Evolutionary conservation across 768 basidiomycete genomes (phyloP).

Genomic region (Rhizopogon vinicolor): DNA sequence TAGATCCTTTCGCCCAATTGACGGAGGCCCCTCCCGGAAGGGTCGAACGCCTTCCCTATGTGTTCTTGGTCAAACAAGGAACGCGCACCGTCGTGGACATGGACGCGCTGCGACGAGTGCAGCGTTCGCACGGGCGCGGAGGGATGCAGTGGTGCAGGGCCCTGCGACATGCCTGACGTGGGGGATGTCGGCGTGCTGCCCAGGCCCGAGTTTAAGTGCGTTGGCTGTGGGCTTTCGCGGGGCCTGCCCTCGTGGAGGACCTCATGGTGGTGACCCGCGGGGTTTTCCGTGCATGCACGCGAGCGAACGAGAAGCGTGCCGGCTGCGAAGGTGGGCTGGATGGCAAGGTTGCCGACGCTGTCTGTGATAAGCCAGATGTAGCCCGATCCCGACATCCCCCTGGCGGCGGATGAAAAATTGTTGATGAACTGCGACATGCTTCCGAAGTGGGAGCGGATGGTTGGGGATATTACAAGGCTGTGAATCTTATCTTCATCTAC

Average conservation of each 20-base stretch:
- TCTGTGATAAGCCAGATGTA: slow-evolving; percentile 89
- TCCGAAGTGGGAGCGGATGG: slow-evolving; percentile 45
- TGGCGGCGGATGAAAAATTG: slow-evolving; percentile 67
- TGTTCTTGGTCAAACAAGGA: slow-evolving; percentile 18
- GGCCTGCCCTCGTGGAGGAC: slow-evolving; percentile 25
- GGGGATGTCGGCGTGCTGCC: slow-evolving; percentile 35
- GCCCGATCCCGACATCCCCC: slow-evolving; percentile 75
- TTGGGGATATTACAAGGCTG: slow-evolving; percentile 12
- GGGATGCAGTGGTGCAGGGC: slow-evolving; percentile 24
- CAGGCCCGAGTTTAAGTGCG: slow-evolving; percentile 9
- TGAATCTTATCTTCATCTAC: slow-evolving; percentile 17
- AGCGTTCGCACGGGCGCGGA: slow-evolving; percentile 25
- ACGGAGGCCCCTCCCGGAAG: slow-evolving; percentile 17
- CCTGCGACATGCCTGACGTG: slow-evolving; percentile 35
- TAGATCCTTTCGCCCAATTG: slow-evolving; percentile 51
- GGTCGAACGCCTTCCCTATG: background rate
- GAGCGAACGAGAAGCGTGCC: slow-evolving; percentile 83
- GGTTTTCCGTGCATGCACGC: slow-evolving; percentile 31
- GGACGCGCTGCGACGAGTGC: slow-evolving; percentile 17
- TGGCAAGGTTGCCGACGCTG: slow-evolving; percentile 51
- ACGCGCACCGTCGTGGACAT: slow-evolving; percentile 12
- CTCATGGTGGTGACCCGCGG: slow-evolving; percentile 12
- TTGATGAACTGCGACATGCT: slow-evolving; percentile 67
- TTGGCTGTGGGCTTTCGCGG: slow-evolving; percentile 8
- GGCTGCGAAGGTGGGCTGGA: slow-evolving; percentile 84